These are phyloP conservation scores for Mycena maculata DNA, from an alignment of 768 basidiomycete genomes.

Conservation along the genomic window DNA sequence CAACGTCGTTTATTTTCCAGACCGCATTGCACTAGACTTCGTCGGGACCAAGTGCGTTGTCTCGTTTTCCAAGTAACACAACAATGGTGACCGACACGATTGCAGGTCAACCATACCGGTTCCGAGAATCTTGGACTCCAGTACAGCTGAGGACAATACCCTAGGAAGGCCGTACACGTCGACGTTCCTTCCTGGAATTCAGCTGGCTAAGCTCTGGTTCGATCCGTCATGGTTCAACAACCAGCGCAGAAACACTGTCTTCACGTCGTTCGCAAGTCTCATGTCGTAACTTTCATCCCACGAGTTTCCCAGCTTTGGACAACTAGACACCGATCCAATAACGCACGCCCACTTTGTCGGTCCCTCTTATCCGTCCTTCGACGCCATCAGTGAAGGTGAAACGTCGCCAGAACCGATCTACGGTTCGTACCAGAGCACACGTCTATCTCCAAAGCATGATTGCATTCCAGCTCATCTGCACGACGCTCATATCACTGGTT, in stretches of 20 bases:
- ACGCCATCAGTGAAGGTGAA: conserved; percentile 6
- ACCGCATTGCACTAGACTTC: conserved; percentile 23
- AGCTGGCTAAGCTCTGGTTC: conserved; percentile 34
- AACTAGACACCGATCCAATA: conserved; percentile 12
- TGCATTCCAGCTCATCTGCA: not conserved
- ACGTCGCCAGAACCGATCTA: not conserved
- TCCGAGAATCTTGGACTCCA: conserved; percentile 29
- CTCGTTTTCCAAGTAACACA: not conserved
- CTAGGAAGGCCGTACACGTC: conserved; percentile 31
- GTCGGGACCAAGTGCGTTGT: conserved; percentile 13
- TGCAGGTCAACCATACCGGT: conserved; percentile 31
- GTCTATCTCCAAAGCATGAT: conserved; percentile 13
- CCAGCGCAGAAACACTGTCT: conserved; percentile 20
- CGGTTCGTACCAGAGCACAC: conserved; percentile 23
- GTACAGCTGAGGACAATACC: conserved; percentile 22
- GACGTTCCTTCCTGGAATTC: conserved; percentile 28
- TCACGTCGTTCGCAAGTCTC: conserved; percentile 19
- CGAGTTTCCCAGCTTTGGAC: conserved; percentile 16
- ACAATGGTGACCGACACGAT: not conserved
- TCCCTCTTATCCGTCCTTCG: conserved; percentile 1
- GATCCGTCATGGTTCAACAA: conserved; percentile 27
- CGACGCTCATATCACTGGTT: conserved; percentile 29
- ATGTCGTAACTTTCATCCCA: conserved; percentile 27
- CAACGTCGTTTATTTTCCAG: too few relatives aligned
- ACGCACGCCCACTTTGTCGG: conserved; percentile 1